Conservation (phyloP, 1,284 basidiomycete genomes). For the Ceratobasidium sp. region DNA sequence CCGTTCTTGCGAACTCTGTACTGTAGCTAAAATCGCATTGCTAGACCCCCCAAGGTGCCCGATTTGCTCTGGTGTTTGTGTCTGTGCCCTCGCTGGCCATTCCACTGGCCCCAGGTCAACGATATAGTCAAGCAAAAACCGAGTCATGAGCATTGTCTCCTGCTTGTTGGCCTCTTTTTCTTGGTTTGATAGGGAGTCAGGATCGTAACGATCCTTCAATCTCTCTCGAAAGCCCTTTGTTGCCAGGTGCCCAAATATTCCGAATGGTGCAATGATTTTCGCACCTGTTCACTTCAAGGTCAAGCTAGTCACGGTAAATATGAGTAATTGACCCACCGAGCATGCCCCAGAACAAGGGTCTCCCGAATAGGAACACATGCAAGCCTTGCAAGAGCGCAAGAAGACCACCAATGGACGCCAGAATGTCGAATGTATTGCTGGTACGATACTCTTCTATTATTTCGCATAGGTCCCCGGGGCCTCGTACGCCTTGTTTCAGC, state of each 20-base stretch:
- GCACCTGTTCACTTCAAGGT: background rate
- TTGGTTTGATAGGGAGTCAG: background rate
- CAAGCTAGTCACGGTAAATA: background rate
- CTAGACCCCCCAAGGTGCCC: no score
- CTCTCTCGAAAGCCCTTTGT: background rate
- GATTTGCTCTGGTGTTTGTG: no score
- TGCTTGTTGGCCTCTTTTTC: background rate
- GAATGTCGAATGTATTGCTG: background rate
- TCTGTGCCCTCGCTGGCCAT: no score
- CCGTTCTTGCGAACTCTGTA: no score
- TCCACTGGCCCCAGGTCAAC: slow-evolving; percentile 8
- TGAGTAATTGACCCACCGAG: background rate
- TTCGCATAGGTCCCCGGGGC: background rate
- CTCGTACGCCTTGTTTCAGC: background rate
- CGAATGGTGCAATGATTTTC: slow-evolving; percentile 3
- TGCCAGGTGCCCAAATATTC: background rate
- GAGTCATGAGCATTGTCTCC: slow-evolving; percentile 9
- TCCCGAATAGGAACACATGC: no score
- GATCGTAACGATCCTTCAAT: background rate
- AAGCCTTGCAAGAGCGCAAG: no score
- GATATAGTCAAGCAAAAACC: slow-evolving; percentile 16
- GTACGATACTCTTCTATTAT: slow-evolving; percentile 11
- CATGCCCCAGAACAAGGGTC: slow-evolving; percentile 21
- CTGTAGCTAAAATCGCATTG: no score
- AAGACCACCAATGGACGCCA: no score